Conservation (phyloP, 164 flowering plant species). For the Euptelea pleiosperma region DNA sequence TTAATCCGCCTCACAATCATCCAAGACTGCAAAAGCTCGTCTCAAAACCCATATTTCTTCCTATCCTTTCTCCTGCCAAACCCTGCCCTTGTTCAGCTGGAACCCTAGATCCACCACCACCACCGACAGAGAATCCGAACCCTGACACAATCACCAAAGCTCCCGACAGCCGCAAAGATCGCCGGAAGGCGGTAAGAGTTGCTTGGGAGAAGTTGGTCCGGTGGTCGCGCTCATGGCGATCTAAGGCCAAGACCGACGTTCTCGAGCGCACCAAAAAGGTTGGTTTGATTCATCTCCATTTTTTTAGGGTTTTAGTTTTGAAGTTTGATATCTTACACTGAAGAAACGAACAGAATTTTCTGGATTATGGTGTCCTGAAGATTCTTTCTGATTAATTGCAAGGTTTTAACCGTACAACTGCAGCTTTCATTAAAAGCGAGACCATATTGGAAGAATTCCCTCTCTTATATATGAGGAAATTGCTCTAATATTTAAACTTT, state of each 20-base stretch:
- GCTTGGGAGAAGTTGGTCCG: conserved; percentile 96
- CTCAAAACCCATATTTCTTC: conserved; percentile 1
- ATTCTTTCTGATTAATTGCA: no score
- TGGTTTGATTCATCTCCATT: not conserved
- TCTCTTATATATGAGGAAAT: no score
- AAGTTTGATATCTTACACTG: no score
- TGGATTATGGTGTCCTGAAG: no score
- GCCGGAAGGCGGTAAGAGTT: conserved; percentile 59
- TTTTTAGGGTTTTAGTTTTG: no score
- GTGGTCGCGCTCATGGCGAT: conserved; percentile 93
- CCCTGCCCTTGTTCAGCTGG: conserved; percentile 12
- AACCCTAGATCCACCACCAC: conserved; percentile 10
- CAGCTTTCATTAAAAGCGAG: no score
- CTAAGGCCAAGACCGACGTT: conserved; percentile 74
- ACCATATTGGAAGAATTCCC: no score
- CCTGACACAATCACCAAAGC: conserved; percentile 6
- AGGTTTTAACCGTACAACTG: no score
- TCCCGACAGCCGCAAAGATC: conserved; percentile 29
- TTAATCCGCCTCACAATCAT: not conserved
- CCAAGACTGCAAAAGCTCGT: conserved; percentile 2
- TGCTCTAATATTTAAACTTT: no score
- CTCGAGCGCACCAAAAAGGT: conserved; percentile 89
- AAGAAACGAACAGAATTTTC: no score
- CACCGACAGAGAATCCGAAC: conserved; percentile 2
- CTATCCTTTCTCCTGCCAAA: conserved; percentile 11